These are phyloP conservation scores for Powellomyces hirtus DNA, from an alignment of 192 early-diverging fungal species.

Conservation along the genomic window DNA sequence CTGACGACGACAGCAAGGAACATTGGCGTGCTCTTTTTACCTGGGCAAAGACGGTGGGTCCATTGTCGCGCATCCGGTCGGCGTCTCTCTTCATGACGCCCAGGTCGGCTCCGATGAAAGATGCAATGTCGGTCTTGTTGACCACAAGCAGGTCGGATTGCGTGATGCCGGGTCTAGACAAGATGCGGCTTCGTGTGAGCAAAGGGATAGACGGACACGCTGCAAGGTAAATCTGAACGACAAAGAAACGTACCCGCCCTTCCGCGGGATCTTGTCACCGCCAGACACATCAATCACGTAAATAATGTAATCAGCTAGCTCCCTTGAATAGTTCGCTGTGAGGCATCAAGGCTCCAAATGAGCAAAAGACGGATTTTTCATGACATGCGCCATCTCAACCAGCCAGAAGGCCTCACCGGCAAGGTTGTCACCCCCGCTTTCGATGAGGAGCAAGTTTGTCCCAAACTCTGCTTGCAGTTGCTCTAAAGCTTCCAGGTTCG, in stretches of 20 bases:
- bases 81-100: slow-evolving; percentile 90
- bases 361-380: slow-evolving; percentile 8
- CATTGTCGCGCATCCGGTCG: slow-evolving; percentile 76
- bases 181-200: not conserved
- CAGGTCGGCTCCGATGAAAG: slow-evolving; percentile 87
- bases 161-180: slow-evolving; percentile 78
- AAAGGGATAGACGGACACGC: slow-evolving; percentile 39
- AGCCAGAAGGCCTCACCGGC: slow-evolving; percentile 64
- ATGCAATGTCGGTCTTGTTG: slow-evolving; percentile 95
- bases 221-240: no score
- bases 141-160: slow-evolving; percentile 92
- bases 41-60: slow-evolving; percentile 90
- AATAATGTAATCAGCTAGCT: slow-evolving; percentile 88
- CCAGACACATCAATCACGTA: slow-evolving; percentile 94
- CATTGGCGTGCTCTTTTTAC: not conserved
- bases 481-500: slow-evolving; percentile 89
- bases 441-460: slow-evolving; percentile 81
- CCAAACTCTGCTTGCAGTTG: slow-evolving; percentile 81
- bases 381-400: no score
- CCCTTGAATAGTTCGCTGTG: slow-evolving; percentile 51
- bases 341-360: no score
- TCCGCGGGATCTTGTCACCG: slow-evolving; percentile 95
- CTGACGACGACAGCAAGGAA: not conserved
- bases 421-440: slow-evolving; percentile 92
- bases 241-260: slow-evolving; percentile 79